A percentile compares a stretch with the other conserved stretches of the same genome.
These are phyloP conservation scores for Phytopythium boreale DNA, from an alignment of 352 stramenopile species.

Conservation along the genomic window DNA sequence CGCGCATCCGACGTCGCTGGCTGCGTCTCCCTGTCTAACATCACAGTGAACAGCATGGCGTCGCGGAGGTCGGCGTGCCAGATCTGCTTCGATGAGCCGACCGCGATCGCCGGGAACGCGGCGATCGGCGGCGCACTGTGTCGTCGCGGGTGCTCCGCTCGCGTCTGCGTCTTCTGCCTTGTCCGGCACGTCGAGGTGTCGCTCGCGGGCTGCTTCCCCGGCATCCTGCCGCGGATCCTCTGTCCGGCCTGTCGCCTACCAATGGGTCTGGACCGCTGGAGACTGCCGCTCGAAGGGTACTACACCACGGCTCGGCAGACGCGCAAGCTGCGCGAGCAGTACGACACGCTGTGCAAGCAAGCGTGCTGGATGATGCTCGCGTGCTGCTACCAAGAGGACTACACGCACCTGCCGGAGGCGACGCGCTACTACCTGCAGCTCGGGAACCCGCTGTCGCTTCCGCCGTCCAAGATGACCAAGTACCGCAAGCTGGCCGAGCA, in stretches of 20 bases:
- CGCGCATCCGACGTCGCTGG: too few species aligned
- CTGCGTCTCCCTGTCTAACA: neutral
- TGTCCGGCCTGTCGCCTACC: constrained; percentile 25
- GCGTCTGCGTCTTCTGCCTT: constrained; percentile 21
- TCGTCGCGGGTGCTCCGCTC: constrained; percentile 15
- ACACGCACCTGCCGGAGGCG: constrained; percentile 29
- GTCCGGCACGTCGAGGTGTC: constrained; percentile 20
- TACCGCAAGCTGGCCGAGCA: constrained; percentile 17
- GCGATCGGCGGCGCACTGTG: constrained; percentile 12
- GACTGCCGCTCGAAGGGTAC: constrained; percentile 2
- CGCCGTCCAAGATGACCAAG: constrained; percentile 12
- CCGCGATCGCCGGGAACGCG: neutral
- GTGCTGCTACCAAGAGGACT: constrained; percentile 31
- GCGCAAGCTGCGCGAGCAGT: neutral
- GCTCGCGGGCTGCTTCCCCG: constrained; percentile 23
- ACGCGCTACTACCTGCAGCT: neutral
- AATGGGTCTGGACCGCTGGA: constrained; percentile 18
- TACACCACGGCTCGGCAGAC: neutral
- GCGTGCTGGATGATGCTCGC: constrained; percentile 20
- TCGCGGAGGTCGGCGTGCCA: constrained; percentile 17
- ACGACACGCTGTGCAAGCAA: constrained; percentile 20
- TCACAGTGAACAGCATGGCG: neutral
- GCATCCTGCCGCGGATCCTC: constrained; percentile 23
- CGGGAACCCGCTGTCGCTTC: constrained; percentile 7
- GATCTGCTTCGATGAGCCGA: constrained; percentile 30